These are phyloP conservation scores for Asterochloris sp. DNA, from an alignment of 139 green algal genomes.

Conservation along the genomic window DNA sequence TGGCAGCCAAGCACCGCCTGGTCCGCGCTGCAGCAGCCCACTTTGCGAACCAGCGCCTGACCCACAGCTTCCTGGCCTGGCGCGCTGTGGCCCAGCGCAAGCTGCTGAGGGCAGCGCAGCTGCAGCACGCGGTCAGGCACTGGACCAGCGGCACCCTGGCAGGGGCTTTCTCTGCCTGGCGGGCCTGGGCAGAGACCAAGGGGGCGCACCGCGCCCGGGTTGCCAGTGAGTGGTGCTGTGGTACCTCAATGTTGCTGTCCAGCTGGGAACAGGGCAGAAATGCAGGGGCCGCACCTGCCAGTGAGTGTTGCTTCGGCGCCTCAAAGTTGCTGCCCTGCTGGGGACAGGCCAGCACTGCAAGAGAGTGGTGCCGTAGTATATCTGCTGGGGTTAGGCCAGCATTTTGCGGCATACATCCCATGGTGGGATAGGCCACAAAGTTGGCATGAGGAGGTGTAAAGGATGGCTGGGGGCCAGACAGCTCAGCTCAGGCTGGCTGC, in stretches of 20 bases:
- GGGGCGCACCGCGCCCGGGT: slow-evolving; percentile 5
- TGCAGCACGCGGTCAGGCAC: slow-evolving; percentile 12
- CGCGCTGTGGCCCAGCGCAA: not conserved
- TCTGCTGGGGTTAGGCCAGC: no score
- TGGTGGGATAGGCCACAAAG: no score
- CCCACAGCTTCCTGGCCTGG: slow-evolving; percentile 10
- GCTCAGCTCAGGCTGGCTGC: no score
- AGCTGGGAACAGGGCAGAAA: no score
- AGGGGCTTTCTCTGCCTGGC: slow-evolving; percentile 12
- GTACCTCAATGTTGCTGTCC: no score
- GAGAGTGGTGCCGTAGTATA: no score
- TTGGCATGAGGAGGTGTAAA: no score
- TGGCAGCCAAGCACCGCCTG: not conserved
- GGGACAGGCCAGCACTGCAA: no score
- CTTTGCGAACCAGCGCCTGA: slow-evolving; percentile 11
- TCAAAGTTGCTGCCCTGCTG: no score
- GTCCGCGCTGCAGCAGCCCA: slow-evolving; percentile 4
- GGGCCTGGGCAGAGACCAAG: not conserved
- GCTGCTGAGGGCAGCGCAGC: slow-evolving; percentile 4
- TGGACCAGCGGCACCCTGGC: slow-evolving; percentile 6
- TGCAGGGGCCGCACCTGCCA: not conserved
- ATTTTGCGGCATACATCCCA: no score
- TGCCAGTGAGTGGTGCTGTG: not conserved
- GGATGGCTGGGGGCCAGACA: no score
- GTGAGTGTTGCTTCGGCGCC: not conserved